Conservation (phyloP, 1,139 yeast genomes). For the Diutina mesorugosa region DNA sequence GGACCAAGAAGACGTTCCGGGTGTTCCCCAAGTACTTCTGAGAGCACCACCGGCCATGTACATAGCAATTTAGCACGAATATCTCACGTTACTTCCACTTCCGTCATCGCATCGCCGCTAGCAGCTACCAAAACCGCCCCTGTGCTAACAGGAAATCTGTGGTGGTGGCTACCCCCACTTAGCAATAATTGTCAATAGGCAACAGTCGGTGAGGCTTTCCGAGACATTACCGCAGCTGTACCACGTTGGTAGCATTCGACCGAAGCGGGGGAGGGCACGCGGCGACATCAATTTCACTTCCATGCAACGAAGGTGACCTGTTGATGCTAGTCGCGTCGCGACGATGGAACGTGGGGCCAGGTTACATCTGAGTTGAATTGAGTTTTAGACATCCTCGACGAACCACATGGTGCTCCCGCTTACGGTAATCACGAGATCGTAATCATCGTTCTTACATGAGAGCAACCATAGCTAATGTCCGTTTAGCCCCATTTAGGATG, state of each 20-base stretch:
- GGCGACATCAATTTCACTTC: neutral
- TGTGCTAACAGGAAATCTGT: neutral
- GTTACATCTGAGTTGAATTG: neutral
- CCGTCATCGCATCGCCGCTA: neutral
- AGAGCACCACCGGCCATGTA: neutral
- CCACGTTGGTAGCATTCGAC: neutral
- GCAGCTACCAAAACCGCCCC: neutral
- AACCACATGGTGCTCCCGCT: too few species aligned
- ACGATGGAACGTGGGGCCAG: neutral
- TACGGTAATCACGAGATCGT: neutral
- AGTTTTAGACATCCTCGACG: too few species aligned
- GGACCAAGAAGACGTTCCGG: slow-evolving; percentile 80
- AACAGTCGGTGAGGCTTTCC: neutral
- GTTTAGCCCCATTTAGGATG: neutral
- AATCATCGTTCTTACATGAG: neutral
- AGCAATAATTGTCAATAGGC: neutral
- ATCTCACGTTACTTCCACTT: neutral
- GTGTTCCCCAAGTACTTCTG: slow-evolving; percentile 70
- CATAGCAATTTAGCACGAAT: neutral
- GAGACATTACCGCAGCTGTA: neutral
- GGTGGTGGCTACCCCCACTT: neutral
- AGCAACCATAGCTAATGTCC: neutral
- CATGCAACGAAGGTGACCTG: neutral
- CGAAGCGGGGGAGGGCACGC: neutral
- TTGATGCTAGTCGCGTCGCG: neutral